phyloP scores from a whole-genome alignment of 164 flowering plant genomes.

The Brasenia schreberi region DNA sequence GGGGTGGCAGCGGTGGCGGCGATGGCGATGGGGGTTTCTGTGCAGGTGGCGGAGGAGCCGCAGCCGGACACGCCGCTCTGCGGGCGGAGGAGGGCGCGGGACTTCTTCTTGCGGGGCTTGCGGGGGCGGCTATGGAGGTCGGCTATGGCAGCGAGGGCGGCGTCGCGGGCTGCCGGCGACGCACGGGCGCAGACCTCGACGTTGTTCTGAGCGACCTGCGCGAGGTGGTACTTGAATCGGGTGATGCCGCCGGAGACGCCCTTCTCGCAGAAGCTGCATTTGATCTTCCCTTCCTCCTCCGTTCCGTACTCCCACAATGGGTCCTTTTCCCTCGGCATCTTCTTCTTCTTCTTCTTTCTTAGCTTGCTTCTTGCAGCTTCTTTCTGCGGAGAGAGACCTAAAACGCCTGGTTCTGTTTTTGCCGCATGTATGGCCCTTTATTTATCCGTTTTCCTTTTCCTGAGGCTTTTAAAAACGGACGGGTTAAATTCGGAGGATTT shows the following conservation, averaged over 20 bases:
- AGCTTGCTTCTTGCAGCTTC: background rate
- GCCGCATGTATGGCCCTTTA: background rate
- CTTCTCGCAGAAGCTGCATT: conserved; percentile 1
- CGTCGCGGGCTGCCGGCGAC: background rate
- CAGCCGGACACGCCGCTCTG: background rate
- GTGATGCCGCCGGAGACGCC: conserved; percentile 1
- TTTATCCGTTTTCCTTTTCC: background rate
- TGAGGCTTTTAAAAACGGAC: background rate
- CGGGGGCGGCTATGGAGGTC: background rate
- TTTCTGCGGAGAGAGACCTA: background rate
- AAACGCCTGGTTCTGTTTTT: background rate
- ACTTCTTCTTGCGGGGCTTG: background rate
- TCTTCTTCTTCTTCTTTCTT: background rate
- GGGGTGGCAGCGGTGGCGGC: background rate
- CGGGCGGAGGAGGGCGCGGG: background rate
- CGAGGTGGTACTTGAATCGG: conserved; percentile 1
- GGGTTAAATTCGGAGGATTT: background rate
- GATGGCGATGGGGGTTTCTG: background rate
- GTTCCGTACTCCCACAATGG: conserved; percentile 3
- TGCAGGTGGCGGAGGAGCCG: background rate
- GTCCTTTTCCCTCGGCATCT: conserved; percentile 1
- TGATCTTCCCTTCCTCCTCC: background rate
- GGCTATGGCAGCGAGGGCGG: background rate
- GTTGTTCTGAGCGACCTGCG: background rate
- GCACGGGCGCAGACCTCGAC: conserved; percentile 1